A percentile compares a stretch with the other conserved stretches of the same genome.
Conservation (phyloP, 2,329 filamentous ascomycete genomes). For the Magnaporthales sp. region DNA sequence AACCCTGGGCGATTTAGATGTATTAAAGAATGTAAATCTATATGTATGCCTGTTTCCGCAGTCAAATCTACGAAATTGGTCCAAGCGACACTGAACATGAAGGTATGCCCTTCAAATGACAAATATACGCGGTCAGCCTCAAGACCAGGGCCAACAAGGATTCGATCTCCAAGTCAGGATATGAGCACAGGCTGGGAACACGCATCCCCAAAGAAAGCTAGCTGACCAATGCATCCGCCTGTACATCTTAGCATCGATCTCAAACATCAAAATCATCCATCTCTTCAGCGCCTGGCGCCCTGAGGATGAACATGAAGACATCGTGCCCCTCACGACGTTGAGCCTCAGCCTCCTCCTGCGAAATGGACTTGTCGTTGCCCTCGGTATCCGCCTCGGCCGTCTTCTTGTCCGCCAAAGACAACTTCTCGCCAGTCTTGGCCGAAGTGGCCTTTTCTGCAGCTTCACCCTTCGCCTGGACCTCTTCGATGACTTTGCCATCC, state of each 20-base stretch:
- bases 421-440: neutral
- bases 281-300: neutral
- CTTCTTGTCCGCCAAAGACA: neutral
- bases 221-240: neutral
- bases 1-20: neutral
- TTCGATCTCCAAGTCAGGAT: neutral
- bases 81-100: neutral
- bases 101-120: too few species aligned
- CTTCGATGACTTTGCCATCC: slow-evolving; percentile 35
- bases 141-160: neutral
- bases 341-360: neutral
- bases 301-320: neutral
- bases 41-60: neutral
- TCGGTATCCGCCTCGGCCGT: neutral
- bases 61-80: neutral
- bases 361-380: neutral
- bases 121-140: neutral
- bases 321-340: neutral
- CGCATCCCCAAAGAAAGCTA: neutral
- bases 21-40: neutral
- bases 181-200: neutral
- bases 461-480: slow-evolving; percentile 5
- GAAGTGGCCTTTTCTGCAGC: neutral
- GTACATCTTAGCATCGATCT: neutral
- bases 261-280: slow-evolving; percentile 3